Percentiles rank a stretch among this genome's conserved stretches.
Conservation (phyloP, 106 monocot genomes). For the Vanilla planifolia region DNA sequence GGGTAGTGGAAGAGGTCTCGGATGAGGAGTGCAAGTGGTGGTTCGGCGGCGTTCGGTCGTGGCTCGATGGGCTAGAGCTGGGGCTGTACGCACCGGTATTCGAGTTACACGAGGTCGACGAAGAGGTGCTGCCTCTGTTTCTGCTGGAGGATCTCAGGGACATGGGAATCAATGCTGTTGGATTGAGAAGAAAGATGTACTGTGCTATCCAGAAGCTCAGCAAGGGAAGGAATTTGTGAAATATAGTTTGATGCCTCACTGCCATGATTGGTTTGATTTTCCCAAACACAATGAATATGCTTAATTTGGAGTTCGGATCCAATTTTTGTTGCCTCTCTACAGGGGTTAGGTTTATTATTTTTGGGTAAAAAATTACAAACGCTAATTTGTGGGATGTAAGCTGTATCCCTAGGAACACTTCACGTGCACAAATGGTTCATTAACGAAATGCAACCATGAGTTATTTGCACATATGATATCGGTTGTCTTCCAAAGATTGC, state of each 20-base stretch:
- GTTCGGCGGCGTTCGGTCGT: constrained; percentile 28
- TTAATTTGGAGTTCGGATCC: no score
- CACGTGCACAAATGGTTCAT: no score
- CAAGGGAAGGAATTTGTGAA: constrained; percentile 15
- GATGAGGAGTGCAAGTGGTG: constrained; percentile 4
- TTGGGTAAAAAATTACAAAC: no score
- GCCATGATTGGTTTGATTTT: no score
- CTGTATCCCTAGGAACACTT: no score
- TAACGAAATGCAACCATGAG: no score
- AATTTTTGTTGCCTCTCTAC: no score
- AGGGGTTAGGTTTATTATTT: no score
- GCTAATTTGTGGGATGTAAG: no score
- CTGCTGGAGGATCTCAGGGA: constrained; percentile 72
- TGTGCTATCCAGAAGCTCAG: constrained; percentile 64
- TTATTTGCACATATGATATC: no score
- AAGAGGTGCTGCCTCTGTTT: constrained; percentile 53
- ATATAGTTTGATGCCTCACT: background rate
- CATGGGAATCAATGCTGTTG: constrained; percentile 76
- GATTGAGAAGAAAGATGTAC: constrained; percentile 61
- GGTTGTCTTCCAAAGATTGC: no score
- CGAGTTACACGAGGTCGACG: constrained; percentile 77
- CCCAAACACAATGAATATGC: no score
- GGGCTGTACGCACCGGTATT: constrained; percentile 46
- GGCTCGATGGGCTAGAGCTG: constrained; percentile 54
- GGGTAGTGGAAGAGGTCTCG: constrained; percentile 9